Evolutionary conservation across 1,284 basidiomycete species (phyloP).

Genomic region (Sporisorium sorghi): DNA sequence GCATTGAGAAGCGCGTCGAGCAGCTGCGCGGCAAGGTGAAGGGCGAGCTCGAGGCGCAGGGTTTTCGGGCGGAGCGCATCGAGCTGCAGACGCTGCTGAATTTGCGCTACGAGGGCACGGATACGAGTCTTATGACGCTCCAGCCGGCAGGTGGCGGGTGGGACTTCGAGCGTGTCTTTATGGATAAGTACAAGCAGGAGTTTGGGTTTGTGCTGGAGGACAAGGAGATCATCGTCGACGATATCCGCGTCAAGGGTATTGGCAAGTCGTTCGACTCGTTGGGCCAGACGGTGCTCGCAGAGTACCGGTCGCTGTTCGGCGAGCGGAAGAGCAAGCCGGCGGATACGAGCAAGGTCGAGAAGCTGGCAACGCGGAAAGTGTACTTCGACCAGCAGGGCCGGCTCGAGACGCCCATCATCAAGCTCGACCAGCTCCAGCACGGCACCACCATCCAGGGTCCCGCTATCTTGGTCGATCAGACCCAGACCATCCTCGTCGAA

Average conservation of each 20-base stretch:
- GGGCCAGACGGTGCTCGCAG: conserved; percentile 82
- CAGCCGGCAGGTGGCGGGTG: conserved; percentile 74
- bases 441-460: conserved; percentile 83
- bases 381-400: conserved; percentile 84
- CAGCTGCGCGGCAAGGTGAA: conserved; percentile 74
- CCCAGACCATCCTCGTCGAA: conserved; percentile 85
- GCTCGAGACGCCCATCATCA: conserved; percentile 82
- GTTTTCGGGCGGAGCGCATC: conserved; percentile 80
- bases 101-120: conserved; percentile 74
- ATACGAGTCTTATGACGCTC: conserved; percentile 89
- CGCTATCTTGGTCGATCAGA: conserved; percentile 89
- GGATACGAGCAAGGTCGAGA: conserved; percentile 22
- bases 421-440: conserved; percentile 76
- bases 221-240: conserved; percentile 84
- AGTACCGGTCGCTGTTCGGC: conserved; percentile 70
- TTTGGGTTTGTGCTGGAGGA: conserved; percentile 91
- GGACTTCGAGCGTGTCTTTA: conserved; percentile 85
- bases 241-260: conserved; percentile 83
- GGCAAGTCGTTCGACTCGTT: conserved; percentile 89
- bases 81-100: conserved; percentile 85
- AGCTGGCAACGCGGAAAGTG: conserved; percentile 73
- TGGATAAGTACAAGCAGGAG: conserved; percentile 69
- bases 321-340: conserved; percentile 30
- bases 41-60: conserved; percentile 79
- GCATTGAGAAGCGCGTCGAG: conserved; percentile 67